These are phyloP conservation scores for Ceratocystis harringtonii DNA, from an alignment of 2,329 filamentous ascomycete genomes.

Conservation along the genomic window DNA sequence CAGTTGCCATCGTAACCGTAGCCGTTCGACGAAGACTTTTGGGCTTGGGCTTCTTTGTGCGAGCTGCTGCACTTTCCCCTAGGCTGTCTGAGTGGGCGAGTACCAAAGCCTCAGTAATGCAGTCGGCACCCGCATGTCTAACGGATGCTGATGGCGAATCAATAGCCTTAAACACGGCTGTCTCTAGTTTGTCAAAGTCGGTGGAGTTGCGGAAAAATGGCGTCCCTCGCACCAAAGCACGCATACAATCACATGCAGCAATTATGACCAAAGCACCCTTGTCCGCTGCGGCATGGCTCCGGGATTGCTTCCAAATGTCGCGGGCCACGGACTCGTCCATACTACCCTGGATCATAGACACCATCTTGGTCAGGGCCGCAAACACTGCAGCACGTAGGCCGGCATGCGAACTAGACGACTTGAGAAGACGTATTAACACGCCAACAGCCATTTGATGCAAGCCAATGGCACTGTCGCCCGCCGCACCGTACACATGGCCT, in stretches of 20 bases:
- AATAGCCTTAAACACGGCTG: slow-evolving; percentile 68
- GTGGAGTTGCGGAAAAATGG: slow-evolving; percentile 72
- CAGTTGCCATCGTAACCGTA: slow-evolving; percentile 26
- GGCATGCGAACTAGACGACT: slow-evolving; percentile 62
- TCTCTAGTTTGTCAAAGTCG: slow-evolving; percentile 82
- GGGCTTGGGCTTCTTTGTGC: slow-evolving; percentile 44
- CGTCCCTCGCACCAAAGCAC: slow-evolving; percentile 55
- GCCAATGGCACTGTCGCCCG: slow-evolving; percentile 81
- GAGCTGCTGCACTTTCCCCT: slow-evolving; percentile 43
- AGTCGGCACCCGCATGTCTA: slow-evolving; percentile 73
- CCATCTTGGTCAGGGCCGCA: slow-evolving; percentile 58
- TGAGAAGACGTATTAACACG: slow-evolving; percentile 62
- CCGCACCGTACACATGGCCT: slow-evolving; percentile 78
- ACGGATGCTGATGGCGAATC: slow-evolving; percentile 63
- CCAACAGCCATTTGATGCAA: slow-evolving; percentile 61
- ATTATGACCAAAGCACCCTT: slow-evolving; percentile 71
- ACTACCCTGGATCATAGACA: slow-evolving; percentile 57
- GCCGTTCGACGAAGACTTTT: slow-evolving; percentile 42
- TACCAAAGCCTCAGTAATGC: slow-evolving; percentile 67
- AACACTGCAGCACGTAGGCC: slow-evolving; percentile 70
- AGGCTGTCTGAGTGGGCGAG: slow-evolving; percentile 46
- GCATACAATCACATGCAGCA: slow-evolving; percentile 64
- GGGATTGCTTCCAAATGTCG: slow-evolving; percentile 84
- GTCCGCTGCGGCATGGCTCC: slow-evolving; percentile 60
- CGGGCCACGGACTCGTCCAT: slow-evolving; percentile 74